Percentiles rank a stretch among this genome's conserved stretches.
Conservation (phyloP, 2,329 filamentous ascomycete species). For the Drechslera avenae region DNA sequence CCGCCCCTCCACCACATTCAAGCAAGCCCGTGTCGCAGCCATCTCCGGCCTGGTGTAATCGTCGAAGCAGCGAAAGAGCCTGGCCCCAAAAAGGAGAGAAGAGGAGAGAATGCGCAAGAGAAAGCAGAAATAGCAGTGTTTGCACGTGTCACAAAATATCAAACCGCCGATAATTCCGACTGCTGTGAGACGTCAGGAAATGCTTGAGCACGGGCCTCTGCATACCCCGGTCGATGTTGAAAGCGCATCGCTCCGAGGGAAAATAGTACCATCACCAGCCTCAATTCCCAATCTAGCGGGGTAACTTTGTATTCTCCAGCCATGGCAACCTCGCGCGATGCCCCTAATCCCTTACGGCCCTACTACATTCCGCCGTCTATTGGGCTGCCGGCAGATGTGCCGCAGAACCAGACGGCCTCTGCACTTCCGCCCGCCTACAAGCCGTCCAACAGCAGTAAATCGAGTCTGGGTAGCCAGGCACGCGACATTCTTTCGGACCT, state of each 20-base stretch:
- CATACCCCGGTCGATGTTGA: slow-evolving; percentile 7
- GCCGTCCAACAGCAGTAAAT: slow-evolving; percentile 50
- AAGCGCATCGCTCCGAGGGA: slow-evolving; percentile 11
- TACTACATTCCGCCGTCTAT: slow-evolving; percentile 75
- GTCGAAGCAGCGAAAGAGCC: neutral
- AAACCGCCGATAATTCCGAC: slow-evolving; percentile 17
- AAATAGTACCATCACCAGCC: neutral
- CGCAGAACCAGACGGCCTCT: slow-evolving; percentile 39
- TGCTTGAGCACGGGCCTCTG: slow-evolving; percentile 12
- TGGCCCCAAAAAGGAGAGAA: neutral
- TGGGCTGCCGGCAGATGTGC: slow-evolving; percentile 58
- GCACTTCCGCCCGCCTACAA: slow-evolving; percentile 41
- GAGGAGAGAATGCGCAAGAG: slow-evolving; percentile 7
- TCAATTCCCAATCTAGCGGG: slow-evolving; percentile 4
- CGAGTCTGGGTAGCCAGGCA: slow-evolving; percentile 66
- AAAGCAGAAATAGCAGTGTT: neutral
- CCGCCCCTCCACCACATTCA: slow-evolving; percentile 9
- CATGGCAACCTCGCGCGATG: slow-evolving; percentile 54
- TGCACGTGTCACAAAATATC: slow-evolving; percentile 6
- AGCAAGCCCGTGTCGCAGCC: slow-evolving; percentile 20
- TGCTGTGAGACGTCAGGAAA: slow-evolving; percentile 25
- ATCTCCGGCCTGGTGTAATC: slow-evolving; percentile 3
- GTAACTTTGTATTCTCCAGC: neutral
- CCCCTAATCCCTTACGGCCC: slow-evolving; percentile 68
- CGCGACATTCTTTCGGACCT: slow-evolving; percentile 87